Evolutionary conservation across 768 basidiomycete species (phyloP).

Genomic region (Porphyrellus cyaneotinctus): DNA sequence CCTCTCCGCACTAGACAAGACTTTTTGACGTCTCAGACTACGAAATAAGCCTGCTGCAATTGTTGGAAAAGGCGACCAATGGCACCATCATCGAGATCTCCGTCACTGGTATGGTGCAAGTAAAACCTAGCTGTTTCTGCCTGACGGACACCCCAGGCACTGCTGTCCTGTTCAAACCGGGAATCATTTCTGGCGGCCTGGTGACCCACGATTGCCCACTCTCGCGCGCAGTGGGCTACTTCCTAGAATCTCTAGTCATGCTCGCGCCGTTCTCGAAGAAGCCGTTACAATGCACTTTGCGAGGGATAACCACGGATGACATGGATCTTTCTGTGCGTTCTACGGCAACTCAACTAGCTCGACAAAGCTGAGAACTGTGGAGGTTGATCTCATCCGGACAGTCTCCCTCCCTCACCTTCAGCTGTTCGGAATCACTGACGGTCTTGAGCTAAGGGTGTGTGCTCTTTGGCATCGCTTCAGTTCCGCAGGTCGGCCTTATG

Average conservation of each 20-base stretch:
- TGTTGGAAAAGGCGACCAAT: conserved; percentile 90
- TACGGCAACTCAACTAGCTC: conserved; percentile 8
- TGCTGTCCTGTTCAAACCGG: conserved; percentile 86
- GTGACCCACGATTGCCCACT: conserved; percentile 84
- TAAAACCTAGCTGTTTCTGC: not conserved
- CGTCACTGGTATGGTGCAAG: conserved; percentile 66
- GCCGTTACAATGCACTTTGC: conserved; percentile 73
- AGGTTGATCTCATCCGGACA: conserved; percentile 88
- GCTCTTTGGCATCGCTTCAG: not conserved
- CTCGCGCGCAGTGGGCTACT: conserved; percentile 90
- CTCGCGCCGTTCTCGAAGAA: conserved; percentile 92
- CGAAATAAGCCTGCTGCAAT: conserved; percentile 83
- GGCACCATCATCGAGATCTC: conserved; percentile 95
- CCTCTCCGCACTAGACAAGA: not conserved
- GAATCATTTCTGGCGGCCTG: conserved; percentile 80
- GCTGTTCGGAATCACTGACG: conserved; percentile 85
- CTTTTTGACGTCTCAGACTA: conserved; percentile 55
- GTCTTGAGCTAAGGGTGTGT: conserved; percentile 79
- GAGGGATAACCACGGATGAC: conserved; percentile 90
- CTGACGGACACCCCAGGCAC: conserved; percentile 57
- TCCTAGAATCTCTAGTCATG: conserved; percentile 85
- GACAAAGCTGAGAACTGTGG: conserved; percentile 3
- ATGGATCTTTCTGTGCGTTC: conserved; percentile 79
- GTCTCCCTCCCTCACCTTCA: conserved; percentile 90
- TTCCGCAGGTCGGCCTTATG: not conserved